Evolutionary conservation across 129 eudicot species (phyloP).

Genomic region (Pseudognaphalium luteoalbum): DNA sequence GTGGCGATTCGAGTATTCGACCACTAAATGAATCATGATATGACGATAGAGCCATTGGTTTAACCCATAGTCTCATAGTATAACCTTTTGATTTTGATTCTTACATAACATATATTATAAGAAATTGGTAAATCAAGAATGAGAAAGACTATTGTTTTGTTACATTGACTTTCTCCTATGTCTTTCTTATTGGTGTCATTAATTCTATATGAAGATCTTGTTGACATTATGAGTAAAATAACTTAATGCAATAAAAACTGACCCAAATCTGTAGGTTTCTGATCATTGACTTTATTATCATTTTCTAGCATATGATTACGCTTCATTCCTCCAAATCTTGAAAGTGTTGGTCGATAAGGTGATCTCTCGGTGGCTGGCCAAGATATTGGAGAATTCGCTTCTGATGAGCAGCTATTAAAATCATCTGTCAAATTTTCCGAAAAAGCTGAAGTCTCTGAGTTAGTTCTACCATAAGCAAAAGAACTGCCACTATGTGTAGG

Average conservation of each 20-base stretch:
- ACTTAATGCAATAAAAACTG: conserved; percentile 12
- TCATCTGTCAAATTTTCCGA: conserved; percentile 67
- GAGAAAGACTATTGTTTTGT: not conserved
- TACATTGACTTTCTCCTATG: not conserved
- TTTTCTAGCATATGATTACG: conserved; percentile 27
- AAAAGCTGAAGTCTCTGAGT: conserved; percentile 66
- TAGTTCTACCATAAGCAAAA: conserved; percentile 56
- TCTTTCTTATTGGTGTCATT: too few relatives aligned
- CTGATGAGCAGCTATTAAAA: conserved; percentile 52
- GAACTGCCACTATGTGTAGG: conserved; percentile 46
- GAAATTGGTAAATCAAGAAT: too few relatives aligned
- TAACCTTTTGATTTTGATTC: too few relatives aligned
- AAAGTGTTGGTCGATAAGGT: conserved; percentile 60
- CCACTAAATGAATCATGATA: not conserved
- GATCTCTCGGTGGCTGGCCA: conserved; percentile 59
- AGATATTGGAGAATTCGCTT: conserved; percentile 52
- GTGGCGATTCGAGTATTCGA: not conserved
- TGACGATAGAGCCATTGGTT: not conserved
- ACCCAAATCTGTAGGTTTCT: conserved; percentile 42
- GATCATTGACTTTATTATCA: conserved; percentile 35
- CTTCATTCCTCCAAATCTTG: conserved; percentile 49
- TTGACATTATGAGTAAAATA: not conserved
- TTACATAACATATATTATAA: too few relatives aligned
- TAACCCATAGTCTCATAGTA: not conserved
- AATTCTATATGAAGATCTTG: not conserved